phyloP scores from a whole-genome alignment of 352 stramenopile species.

The Phytophthora syringae region DNA sequence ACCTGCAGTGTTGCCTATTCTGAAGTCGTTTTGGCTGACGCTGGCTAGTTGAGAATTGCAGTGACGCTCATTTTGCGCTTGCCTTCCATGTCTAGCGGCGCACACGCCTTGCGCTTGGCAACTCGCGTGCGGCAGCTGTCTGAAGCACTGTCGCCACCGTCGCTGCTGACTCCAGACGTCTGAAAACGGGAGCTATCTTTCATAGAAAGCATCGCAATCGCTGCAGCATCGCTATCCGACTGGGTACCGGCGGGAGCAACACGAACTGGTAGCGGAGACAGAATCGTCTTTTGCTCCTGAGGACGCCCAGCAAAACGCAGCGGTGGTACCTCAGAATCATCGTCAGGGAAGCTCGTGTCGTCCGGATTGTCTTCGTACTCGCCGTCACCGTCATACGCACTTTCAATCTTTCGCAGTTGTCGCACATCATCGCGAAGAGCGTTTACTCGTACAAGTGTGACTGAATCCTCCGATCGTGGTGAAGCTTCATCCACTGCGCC shows the following conservation, averaged over 20 bases:
- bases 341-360: conserved; percentile 49
- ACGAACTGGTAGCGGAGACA: conserved; percentile 30
- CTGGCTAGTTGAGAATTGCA: conserved; percentile 83
- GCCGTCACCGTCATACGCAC: conserved; percentile 69
- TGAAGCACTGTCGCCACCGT: conserved; percentile 44
- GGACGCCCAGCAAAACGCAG: conserved; percentile 31
- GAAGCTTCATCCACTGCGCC: conserved; percentile 38
- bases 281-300: conserved; percentile 31
- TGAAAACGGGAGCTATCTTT: conserved; percentile 54
- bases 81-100: conserved; percentile 57
- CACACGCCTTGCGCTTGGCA: conserved; percentile 76
- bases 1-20: conserved; percentile 4
- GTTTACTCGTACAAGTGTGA: conserved; percentile 79
- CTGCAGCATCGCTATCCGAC: conserved; percentile 80
- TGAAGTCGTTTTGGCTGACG: conserved; percentile 1
- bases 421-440: conserved; percentile 76
- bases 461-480: conserved; percentile 54
- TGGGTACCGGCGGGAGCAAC: conserved; percentile 42
- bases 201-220: conserved; percentile 83
- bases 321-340: conserved; percentile 36
- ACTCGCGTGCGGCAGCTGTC: conserved; percentile 38
- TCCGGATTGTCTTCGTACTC: conserved; percentile 69
- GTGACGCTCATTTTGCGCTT: conserved; percentile 92
- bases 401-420: conserved; percentile 75
- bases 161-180: conserved; percentile 47